These are phyloP conservation scores for Cyberlindnera meyerae DNA, from an alignment of 805 yeast species.

Conservation along the genomic window DNA sequence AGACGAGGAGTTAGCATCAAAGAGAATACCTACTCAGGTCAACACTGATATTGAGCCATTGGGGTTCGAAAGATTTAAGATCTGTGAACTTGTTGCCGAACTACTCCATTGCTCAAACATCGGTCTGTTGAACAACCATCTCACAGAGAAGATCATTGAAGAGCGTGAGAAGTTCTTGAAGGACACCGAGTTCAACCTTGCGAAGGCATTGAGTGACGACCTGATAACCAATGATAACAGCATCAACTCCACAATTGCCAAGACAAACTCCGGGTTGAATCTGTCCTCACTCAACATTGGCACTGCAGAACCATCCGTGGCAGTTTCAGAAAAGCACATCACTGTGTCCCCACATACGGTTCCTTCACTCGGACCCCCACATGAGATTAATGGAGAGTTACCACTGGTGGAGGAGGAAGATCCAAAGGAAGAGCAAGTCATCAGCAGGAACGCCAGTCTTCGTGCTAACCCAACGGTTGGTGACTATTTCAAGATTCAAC, in stretches of 20 bases:
- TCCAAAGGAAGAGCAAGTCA: constrained; percentile 1
- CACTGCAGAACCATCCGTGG: constrained; percentile 28
- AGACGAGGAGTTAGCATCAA: constrained; percentile 16
- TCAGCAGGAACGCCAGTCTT: constrained; percentile 26
- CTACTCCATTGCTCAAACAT: constrained; percentile 93
- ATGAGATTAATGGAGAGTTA: constrained; percentile 9
- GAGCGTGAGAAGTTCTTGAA: constrained; percentile 66
- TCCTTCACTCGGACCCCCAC: constrained; percentile 11
- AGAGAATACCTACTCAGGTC: constrained; percentile 38
- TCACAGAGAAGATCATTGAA: constrained; percentile 60
- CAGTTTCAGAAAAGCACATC: constrained; percentile 22
- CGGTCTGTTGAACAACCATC: constrained; percentile 78
- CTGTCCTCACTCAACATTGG: constrained; percentile 24
- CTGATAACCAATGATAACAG: constrained; percentile 10
- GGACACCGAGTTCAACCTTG: constrained; percentile 22
- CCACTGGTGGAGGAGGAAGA: constrained; percentile 12
- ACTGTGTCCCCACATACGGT: constrained; percentile 23
- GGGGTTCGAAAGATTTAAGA: constrained; percentile 90
- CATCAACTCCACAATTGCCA: neutral
- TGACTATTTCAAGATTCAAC: constrained; percentile 62
- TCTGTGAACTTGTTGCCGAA: constrained; percentile 92
- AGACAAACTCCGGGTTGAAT: constrained; percentile 12
- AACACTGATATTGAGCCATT: constrained; percentile 66
- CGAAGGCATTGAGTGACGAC: constrained; percentile 27
- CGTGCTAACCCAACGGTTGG: constrained; percentile 61